Base-by-base conservation (phyloP, 2,329 filamentous ascomycete species). In the Paecilomyces fulvus region DNA sequence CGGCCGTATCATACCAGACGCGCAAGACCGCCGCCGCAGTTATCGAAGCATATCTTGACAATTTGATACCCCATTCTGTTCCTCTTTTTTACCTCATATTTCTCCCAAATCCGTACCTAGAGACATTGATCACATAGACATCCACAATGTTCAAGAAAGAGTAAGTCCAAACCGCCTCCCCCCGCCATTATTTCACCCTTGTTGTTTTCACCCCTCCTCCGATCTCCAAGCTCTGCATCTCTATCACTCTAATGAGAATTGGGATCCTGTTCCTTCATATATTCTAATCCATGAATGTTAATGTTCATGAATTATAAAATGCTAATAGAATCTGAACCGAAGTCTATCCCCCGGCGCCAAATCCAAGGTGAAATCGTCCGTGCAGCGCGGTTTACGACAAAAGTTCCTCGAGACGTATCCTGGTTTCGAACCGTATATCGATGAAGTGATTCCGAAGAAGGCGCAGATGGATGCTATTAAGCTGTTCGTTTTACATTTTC, bases 351-450 rank as follows among this genome's bases (percentile, higher is more conserved):
- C 87, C 25, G 84, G 88, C 63, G 86, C 89, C 56, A 95, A 94
- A 78, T 90, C 91, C 65, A 97, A 97, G 80, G 90, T 97, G 75
- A 99, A 97, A 78, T 96, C 92, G 62, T 96, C 91, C 23, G 90
- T 90, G 56, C 92, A 96, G 79, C 89, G 94, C 68, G 83, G 80
- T 61, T 86, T 99, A 66, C 89, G 94, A 65, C 81, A 86, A 67
- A 89, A 89, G 68, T 83, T 97, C 63, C 79, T 94, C 61, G 81
- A 90, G 58, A 88, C 88, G 54, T 96, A 95, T 76, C 94, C 94
- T 2, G 83, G 89, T 53, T 87, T 97, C 53, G 84, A 85, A 63
- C 89, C 90, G 0, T 83, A 90, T 76, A 95, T 96, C 74, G 94
- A 99, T 73, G 90, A 95, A 72, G 85, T 97, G 66, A 81, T 99